These are phyloP conservation scores for Rhizopogon roseolus DNA, from an alignment of 768 basidiomycete species.

Conservation along the genomic window DNA sequence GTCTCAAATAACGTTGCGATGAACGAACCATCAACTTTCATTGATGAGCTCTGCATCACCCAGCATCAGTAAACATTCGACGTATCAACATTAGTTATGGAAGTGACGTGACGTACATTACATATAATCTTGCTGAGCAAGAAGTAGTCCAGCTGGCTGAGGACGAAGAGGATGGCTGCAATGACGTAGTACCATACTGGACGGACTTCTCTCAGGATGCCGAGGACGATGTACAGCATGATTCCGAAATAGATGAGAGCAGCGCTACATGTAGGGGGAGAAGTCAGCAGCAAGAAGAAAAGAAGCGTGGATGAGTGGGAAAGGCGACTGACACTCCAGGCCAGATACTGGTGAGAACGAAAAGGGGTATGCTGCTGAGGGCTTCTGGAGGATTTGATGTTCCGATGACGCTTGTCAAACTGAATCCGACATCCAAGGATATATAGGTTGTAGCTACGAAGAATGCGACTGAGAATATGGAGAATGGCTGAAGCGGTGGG, in stretches of 20 bases:
- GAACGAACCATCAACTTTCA: conserved; percentile 82
- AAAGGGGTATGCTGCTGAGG: conserved; percentile 69
- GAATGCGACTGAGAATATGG: conserved; percentile 48
- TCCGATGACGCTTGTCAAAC: conserved; percentile 58
- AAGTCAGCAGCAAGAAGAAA: neutral
- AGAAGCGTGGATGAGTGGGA: neutral
- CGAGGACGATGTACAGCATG: conserved; percentile 79
- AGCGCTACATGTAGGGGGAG: conserved; percentile 35
- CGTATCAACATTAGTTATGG: conserved; percentile 4
- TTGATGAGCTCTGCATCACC: conserved; percentile 47
- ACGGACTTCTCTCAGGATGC: conserved; percentile 69
- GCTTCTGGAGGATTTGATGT: conserved; percentile 50
- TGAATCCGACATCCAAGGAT: conserved; percentile 72
- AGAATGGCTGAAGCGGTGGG: conserved; percentile 48
- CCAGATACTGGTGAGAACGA: conserved; percentile 78
- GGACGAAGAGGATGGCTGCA: conserved; percentile 70
- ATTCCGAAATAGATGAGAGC: conserved; percentile 64
- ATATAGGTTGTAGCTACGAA: conserved; percentile 80
- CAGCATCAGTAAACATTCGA: conserved; percentile 14
- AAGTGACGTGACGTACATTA: conserved; percentile 40
- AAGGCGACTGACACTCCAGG: conserved; percentile 57
- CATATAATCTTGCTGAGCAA: conserved; percentile 77
- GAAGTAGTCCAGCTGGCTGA: conserved; percentile 81
- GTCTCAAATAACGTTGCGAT: conserved; percentile 83
- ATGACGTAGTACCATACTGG: conserved; percentile 79